Base-by-base conservation (phyloP, 495 filamentous ascomycete genomes). In the Penicillium pulvis region DNA sequence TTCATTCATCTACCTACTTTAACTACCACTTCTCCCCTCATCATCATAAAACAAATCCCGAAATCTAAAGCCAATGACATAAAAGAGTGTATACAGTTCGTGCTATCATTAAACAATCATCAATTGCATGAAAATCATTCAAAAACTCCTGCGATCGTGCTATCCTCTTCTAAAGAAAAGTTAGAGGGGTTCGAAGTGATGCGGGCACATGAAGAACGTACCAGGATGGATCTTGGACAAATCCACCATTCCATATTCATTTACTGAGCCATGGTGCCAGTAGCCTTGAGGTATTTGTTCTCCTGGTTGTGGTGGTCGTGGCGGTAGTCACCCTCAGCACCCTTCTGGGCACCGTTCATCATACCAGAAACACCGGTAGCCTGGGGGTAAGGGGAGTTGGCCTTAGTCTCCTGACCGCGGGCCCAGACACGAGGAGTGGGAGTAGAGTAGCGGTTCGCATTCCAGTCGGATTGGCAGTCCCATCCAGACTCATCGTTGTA, bases 71-170 rank as follows among this genome's bases (percentile, higher is more conserved):
- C n/a, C 31, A 42, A 59, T 42, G 53, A 42, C 42, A 57, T 59
- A 51, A 69, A 69, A 48, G 66, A 69, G 60, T 41, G 66, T 69
- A 69, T 69, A 24, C 51, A 63, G 63, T 66, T 66, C 66, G 64
- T 64, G 60, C 59, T 53, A 42, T 66, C 63, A 54, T 39, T 28
- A 49, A 66, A 64, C 35, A 53, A 39, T 60, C 47, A 59, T 55
- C 46, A 56, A 49, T 31, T 55, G 47, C 51, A 45, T 61, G 16
- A 55, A 59, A 39, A 47, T 57, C 42, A 51, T 60, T 44, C 30
- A 48, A 45, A 47, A 6, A 28, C 43, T 48, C 48, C 26, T 58
- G 48, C 47, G 26, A 30, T 24, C 46, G 23, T 31, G 26, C 46
- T 14, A 49, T 31, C 46, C 46, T 49, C 12, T 49, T 28, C 26